phyloP scores from a whole-genome alignment of 768 basidiomycete genomes.

The Termitomyces sp. region DNA sequence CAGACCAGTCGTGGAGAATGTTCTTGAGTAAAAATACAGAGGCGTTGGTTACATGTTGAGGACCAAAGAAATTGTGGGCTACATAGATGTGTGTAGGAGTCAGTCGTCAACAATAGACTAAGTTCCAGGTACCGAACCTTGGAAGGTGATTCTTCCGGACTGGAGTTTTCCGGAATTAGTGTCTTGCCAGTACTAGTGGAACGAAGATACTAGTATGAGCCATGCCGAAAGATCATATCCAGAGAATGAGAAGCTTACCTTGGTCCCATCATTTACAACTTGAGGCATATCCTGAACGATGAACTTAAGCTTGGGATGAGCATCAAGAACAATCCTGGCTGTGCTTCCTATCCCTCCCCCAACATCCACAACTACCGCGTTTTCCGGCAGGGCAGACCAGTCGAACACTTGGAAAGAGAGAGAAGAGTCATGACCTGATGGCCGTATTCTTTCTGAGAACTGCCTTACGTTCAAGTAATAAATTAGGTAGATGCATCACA shows the following conservation, averaged over 20 bases:
- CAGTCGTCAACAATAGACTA: not conserved
- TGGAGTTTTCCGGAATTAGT: conserved; percentile 19
- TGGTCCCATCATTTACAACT: conserved; percentile 8
- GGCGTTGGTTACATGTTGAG: conserved; percentile 36
- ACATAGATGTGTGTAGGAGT: not conserved
- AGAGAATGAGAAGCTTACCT: not conserved
- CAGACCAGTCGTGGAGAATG: conserved; percentile 64
- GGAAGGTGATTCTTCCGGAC: conserved; percentile 20
- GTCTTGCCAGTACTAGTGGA: conserved; percentile 11
- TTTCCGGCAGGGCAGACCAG: conserved; percentile 43
- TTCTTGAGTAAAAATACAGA: conserved; percentile 50
- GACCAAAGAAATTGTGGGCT: conserved; percentile 30
- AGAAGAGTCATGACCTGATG: not conserved
- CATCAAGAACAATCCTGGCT: not conserved
- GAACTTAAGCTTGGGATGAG: conserved; percentile 27
- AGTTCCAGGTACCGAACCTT: conserved; percentile 15
- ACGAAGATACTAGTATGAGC: not conserved
- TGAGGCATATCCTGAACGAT: conserved; percentile 50
- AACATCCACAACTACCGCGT: conserved; percentile 52
- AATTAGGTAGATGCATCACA: conserved; percentile 12
- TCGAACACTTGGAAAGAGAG: conserved; percentile 41
- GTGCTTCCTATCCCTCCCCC: conserved; percentile 60
- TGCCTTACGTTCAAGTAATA: conserved; percentile 15
- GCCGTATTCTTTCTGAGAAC: not conserved
- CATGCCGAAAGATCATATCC: not conserved